phyloP scores from a whole-genome alignment of 148 eudicot species.

The Gaultheria prostrata region DNA sequence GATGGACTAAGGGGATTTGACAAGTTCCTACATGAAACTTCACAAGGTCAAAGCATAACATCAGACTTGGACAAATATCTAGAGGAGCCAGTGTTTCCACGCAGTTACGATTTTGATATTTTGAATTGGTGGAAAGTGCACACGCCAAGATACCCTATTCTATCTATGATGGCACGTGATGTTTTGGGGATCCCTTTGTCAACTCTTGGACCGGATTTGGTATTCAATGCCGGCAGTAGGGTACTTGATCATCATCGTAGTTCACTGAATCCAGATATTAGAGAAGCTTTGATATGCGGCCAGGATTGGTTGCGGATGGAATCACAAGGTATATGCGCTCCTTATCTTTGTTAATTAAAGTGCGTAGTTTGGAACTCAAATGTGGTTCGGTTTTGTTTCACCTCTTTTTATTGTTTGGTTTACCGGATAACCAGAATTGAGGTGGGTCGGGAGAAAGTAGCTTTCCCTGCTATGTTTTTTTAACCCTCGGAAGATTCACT shows the following conservation, averaged over 20 bases:
- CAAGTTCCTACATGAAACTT: constrained; percentile 80
- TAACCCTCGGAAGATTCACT: neutral
- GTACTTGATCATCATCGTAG: constrained; percentile 67
- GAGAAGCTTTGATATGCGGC: constrained; percentile 90
- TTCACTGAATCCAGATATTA: constrained; percentile 65
- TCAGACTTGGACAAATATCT: constrained; percentile 92
- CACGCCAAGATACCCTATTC: constrained; percentile 85
- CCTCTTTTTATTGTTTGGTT: neutral
- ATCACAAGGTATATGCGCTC: constrained; percentile 43
- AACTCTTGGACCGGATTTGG: constrained; percentile 62
- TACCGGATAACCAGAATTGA: neutral
- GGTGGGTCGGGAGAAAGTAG: neutral
- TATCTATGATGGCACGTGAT: constrained; percentile 94
- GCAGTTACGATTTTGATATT: constrained; percentile 71
- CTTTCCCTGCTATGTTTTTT: neutral
- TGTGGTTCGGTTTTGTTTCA: constrained; percentile 11
- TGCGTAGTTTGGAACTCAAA: neutral
- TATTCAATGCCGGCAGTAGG: constrained; percentile 62
- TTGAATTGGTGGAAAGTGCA: constrained; percentile 99
- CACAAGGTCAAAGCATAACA: constrained; percentile 59
- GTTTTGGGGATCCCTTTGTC: constrained; percentile 75
- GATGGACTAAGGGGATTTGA: constrained; percentile 89
- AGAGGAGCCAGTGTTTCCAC: constrained; percentile 89
- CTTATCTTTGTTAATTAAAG: neutral
- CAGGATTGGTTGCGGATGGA: constrained; percentile 86